A percentile compares a stretch with the other conserved stretches of the same genome.
Conservation (phyloP, 1,284 basidiomycete genomes). For the Bjerkandera adusta region DNA sequence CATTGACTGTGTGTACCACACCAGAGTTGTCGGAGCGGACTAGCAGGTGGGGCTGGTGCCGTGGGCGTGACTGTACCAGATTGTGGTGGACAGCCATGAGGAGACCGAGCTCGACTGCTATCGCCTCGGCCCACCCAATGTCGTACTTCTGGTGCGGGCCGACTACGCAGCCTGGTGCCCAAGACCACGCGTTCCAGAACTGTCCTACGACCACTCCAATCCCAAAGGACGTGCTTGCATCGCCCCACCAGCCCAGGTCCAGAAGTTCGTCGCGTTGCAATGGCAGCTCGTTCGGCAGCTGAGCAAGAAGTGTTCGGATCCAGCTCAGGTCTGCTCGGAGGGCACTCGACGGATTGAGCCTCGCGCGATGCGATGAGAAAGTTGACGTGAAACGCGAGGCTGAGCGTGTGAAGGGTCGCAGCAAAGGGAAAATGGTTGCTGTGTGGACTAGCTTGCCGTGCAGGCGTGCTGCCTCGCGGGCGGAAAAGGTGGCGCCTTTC, state of each 20-base stretch:
- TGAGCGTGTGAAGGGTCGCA: constrained; percentile 27
- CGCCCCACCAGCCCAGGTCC: constrained; percentile 36
- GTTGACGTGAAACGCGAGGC: constrained; percentile 20
- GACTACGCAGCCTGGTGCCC: constrained; percentile 27
- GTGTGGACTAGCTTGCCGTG: constrained; percentile 38
- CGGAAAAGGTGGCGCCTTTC: constrained; percentile 12
- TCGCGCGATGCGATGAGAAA: constrained; percentile 17
- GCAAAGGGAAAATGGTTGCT: constrained; percentile 28
- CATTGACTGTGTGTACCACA: constrained; percentile 28
- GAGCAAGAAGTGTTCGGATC: constrained; percentile 19
- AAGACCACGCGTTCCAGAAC: constrained; percentile 32
- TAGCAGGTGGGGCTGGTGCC: constrained; percentile 9
- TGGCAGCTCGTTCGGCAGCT: constrained; percentile 24
- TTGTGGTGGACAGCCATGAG: constrained; percentile 18
- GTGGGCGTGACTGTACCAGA: constrained; percentile 8
- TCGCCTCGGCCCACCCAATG: constrained; percentile 37
- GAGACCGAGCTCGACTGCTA: constrained; percentile 34
- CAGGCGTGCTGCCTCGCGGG: constrained; percentile 27
- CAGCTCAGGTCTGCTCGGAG: constrained; percentile 24
- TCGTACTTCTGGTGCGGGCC: constrained; percentile 28
- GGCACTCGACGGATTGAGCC: constrained; percentile 8
- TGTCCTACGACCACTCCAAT: constrained; percentile 33
- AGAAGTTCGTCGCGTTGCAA: constrained; percentile 14
- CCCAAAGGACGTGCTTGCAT: constrained; percentile 37
- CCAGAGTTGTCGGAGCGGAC: constrained; percentile 30